These are phyloP conservation scores for Sporobolomyces phaffii DNA, from an alignment of 768 basidiomycete species.

Conservation along the genomic window DNA sequence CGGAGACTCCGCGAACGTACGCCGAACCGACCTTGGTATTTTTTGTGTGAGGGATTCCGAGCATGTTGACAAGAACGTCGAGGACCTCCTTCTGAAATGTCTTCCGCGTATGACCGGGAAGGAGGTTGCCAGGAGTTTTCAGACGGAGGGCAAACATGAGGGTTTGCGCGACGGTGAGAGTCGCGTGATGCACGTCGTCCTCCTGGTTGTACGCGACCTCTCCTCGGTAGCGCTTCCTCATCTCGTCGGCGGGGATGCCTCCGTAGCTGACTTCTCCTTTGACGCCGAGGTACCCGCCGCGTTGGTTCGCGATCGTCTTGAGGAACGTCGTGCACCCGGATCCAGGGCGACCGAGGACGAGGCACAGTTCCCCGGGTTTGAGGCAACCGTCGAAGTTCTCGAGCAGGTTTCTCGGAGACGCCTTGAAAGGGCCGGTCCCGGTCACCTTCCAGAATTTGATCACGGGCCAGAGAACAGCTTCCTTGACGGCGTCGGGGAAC, in stretches of 20 bases:
- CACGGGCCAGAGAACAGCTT: constrained; percentile 58
- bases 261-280: constrained; percentile 70
- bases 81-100: constrained; percentile 50
- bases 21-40: constrained; percentile 50
- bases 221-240: constrained; percentile 46
- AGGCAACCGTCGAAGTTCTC: constrained; percentile 56
- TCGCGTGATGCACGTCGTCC: constrained; percentile 83
- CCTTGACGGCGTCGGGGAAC: constrained; percentile 49
- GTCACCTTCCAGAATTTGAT: constrained; percentile 55
- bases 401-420: constrained; percentile 58
- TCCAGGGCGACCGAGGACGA: constrained; percentile 51
- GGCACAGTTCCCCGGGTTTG: constrained; percentile 62
- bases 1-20: constrained; percentile 50
- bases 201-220: constrained; percentile 51
- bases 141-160: constrained; percentile 56
- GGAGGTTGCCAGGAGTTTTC: constrained; percentile 50
- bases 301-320: constrained; percentile 71
- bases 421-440: constrained; percentile 50
- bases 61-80: constrained; percentile 52
- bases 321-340: constrained; percentile 66
- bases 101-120: constrained; percentile 24
- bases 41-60: constrained; percentile 52
- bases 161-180: constrained; percentile 71
- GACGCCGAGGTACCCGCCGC: constrained; percentile 61
- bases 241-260: constrained; percentile 61